phyloP scores from a whole-genome alignment of 805 yeast genomes.

The Saccharomycopsis capsularis region DNA sequence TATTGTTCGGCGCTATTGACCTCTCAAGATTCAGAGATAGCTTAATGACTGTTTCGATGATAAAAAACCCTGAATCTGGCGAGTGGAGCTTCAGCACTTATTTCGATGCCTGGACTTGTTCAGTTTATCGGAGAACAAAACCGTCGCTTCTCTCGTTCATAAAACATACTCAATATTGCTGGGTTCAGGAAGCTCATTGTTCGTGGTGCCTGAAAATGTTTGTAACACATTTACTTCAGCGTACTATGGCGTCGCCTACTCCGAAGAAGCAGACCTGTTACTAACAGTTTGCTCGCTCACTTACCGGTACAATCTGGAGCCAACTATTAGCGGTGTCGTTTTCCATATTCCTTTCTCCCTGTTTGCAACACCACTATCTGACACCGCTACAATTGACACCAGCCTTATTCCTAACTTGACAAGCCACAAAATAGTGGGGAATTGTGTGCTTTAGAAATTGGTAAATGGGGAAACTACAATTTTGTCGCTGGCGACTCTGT shows the following conservation, averaged over 20 bases:
- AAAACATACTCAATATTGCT: conserved; percentile 34
- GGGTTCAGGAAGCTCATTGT: conserved; percentile 49
- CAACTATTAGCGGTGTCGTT: too few species aligned
- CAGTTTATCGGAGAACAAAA: too few species aligned
- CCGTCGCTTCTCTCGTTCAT: background rate
- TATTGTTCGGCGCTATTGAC: conserved; percentile 41
- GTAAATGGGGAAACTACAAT: background rate
- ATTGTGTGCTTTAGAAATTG: background rate
- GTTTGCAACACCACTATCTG: background rate
- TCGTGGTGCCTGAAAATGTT: conserved; percentile 49
- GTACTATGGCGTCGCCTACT: too few species aligned
- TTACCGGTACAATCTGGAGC: too few species aligned
- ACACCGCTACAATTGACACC: background rate
- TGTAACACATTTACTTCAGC: too few species aligned
- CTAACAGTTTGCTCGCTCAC: too few species aligned
- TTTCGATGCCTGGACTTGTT: too few species aligned
- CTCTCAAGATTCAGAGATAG: conserved; percentile 34
- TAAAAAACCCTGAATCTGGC: too few species aligned
- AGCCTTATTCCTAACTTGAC: too few species aligned
- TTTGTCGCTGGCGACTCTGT: conserved; percentile 49
- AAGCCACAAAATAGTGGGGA: too few species aligned
- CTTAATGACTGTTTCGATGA: conserved; percentile 27
- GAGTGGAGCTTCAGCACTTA: too few species aligned
- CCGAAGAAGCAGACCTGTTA: too few species aligned
- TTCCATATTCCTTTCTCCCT: background rate